phyloP scores from a whole-genome alignment of 225 moss, liverwort and hornwort species.

The Thuidium tamariscinum region DNA sequence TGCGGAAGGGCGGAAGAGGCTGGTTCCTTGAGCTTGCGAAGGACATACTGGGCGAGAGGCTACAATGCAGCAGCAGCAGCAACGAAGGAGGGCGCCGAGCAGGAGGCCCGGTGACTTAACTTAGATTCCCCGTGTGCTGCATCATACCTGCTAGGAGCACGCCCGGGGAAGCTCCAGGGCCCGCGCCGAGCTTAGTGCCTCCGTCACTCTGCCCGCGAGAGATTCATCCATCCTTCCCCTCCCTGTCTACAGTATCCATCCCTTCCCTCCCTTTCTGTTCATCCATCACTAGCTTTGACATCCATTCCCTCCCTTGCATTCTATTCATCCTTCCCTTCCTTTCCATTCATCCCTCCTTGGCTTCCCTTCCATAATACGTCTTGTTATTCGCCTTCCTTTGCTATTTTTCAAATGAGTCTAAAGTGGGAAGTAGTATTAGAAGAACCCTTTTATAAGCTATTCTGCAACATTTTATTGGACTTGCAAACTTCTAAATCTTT shows the following conservation, averaged over 20 bases:
- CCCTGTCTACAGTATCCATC: background rate
- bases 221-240: background rate
- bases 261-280: background rate
- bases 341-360: background rate
- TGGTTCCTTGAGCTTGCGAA: too few species aligned
- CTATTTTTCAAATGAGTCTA: background rate
- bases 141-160: background rate
- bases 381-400: background rate
- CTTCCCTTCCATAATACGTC: background rate
- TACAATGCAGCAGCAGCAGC: background rate
- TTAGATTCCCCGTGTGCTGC: constrained; percentile 1
- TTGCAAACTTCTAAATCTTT: background rate
- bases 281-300: background rate
- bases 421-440: too few species aligned
- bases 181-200: background rate
- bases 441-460: fast-evolving
- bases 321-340: too few species aligned
- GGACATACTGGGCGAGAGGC: background rate
- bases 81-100: background rate
- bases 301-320: background rate
- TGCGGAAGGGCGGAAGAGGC: background rate
- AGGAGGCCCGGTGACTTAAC: background rate
- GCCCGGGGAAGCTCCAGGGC: background rate
- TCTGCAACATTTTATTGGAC: too few species aligned
- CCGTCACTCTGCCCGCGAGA: background rate